Evolutionary conservation across 148 eudicot species (phyloP).

Genomic region (Drosera capensis): DNA sequence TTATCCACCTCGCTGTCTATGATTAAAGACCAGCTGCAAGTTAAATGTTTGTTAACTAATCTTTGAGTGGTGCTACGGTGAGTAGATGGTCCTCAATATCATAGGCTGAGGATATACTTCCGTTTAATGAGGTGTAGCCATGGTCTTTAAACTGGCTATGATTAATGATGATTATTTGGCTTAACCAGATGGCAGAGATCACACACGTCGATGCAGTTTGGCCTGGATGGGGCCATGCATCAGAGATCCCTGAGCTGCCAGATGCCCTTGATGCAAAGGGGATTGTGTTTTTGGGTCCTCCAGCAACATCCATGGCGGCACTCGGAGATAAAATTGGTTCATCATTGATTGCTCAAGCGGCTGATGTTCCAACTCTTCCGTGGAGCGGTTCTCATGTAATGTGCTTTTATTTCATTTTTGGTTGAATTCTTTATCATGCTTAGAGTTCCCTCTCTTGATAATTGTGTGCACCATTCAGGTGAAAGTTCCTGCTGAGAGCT

Average conservation of each 20-base stretch:
- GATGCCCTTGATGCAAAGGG: conserved; percentile 86
- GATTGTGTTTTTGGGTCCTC: conserved; percentile 86
- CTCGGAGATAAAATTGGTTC: conserved; percentile 98
- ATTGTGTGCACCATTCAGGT: conserved; percentile 28
- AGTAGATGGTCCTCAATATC: neutral
- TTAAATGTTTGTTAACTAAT: no score
- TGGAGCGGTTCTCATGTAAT: conserved; percentile 99
- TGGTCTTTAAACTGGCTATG: no score
- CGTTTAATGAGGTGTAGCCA: no score
- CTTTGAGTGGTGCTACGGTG: no score
- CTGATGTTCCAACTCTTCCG: conserved; percentile 96
- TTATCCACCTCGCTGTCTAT: neutral
- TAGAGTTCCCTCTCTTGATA: neutral
- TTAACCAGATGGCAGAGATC: conserved; percentile 70
- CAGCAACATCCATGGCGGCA: conserved; percentile 89
- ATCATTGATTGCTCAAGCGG: conserved; percentile 97
- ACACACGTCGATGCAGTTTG: conserved; percentile 98
- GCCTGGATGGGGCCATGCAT: conserved; percentile 99
- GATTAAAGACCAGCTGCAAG: no score
- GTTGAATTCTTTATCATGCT: neutral
- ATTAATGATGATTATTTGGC: conserved; percentile 3
- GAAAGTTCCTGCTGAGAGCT: conserved; percentile 63
- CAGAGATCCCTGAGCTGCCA: conserved; percentile 95
- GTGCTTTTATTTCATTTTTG: conserved; percentile 5
- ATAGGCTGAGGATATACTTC: neutral